Conservation (phyloP, 2,329 filamentous ascomycete species). For the Ophidiomyces ophidiicola region DNA sequence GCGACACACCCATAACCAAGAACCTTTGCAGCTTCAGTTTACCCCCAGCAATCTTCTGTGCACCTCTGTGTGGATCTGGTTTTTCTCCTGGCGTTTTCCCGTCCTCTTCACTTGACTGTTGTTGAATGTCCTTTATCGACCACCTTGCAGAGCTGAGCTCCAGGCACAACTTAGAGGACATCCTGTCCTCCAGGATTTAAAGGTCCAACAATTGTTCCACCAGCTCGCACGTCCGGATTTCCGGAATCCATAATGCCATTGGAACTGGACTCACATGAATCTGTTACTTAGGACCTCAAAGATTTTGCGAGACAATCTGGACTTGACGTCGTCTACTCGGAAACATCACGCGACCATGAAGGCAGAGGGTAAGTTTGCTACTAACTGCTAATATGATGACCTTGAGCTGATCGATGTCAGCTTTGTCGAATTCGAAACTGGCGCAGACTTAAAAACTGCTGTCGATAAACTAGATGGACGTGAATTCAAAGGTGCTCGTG, state of each 20-base stretch:
- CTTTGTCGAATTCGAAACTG: conserved; percentile 96
- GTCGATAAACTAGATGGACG: conserved; percentile 88
- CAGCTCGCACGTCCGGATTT: conserved; percentile 1
- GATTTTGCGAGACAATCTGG: conserved; percentile 96
- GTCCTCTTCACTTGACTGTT: not conserved
- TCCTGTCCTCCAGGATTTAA: not conserved
- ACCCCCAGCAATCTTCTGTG: no score
- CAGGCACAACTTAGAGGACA: not conserved
- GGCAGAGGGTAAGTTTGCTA: conserved; percentile 63
- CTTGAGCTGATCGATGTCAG: no score
- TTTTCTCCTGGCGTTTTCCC: not conserved
- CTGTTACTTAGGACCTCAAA: conserved; percentile 89
- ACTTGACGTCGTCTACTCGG: conserved; percentile 94
- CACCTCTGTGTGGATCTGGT: not conserved
- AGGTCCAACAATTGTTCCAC: not conserved
- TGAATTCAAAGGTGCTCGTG: conserved; percentile 82
- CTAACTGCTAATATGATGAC: conserved; percentile 6
- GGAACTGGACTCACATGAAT: conserved; percentile 60
- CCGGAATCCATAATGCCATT: conserved; percentile 15
- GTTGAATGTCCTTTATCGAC: not conserved
- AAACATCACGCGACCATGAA: conserved; percentile 83
- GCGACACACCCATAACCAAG: no score
- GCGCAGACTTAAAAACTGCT: conserved; percentile 73
- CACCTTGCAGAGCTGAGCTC: not conserved
- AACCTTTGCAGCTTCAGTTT: no score